Evolutionary conservation across 1,139 yeast species (phyloP).

Genomic region (Yamadazyma jaroonii): DNA sequence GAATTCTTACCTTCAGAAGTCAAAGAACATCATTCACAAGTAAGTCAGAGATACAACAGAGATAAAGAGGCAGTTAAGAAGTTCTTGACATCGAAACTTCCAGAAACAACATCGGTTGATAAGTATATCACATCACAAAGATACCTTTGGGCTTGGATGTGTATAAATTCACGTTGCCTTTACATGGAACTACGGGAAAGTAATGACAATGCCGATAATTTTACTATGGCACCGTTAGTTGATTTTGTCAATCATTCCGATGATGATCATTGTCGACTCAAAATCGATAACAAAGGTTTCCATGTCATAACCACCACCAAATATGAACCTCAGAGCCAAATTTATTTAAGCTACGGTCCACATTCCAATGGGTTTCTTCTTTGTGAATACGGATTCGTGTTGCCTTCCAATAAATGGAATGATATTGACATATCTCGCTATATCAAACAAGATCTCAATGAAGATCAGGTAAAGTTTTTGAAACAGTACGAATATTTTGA

Average conservation of each 20-base stretch:
- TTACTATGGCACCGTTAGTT: conserved; percentile 88
- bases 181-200: conserved; percentile 68
- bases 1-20: conserved; percentile 41
- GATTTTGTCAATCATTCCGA: conserved; percentile 82
- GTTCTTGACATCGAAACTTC: conserved; percentile 18
- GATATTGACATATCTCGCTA: conserved; percentile 58
- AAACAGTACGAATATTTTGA: conserved; percentile 57
- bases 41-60: conserved; percentile 30
- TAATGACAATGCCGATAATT: conserved; percentile 53
- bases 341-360: conserved; percentile 79
- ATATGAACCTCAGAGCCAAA: conserved; percentile 51
- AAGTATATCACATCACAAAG: conserved; percentile 15
- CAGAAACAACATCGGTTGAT: neutral
- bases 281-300: conserved; percentile 49
- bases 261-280: conserved; percentile 50
- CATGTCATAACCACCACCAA: conserved; percentile 40
- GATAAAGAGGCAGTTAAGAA: conserved; percentile 33
- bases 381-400: conserved; percentile 82
- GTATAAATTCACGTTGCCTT: conserved; percentile 88
- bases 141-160: conserved; percentile 74
- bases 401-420: conserved; percentile 62
- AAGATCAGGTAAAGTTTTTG: conserved; percentile 44
- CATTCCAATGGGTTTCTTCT: conserved; percentile 79
- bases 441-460: conserved; percentile 34
- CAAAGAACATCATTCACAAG: conserved; percentile 30